Base-by-base conservation (phyloP, 306 rosid species). In the Vigna angularis region DNA sequence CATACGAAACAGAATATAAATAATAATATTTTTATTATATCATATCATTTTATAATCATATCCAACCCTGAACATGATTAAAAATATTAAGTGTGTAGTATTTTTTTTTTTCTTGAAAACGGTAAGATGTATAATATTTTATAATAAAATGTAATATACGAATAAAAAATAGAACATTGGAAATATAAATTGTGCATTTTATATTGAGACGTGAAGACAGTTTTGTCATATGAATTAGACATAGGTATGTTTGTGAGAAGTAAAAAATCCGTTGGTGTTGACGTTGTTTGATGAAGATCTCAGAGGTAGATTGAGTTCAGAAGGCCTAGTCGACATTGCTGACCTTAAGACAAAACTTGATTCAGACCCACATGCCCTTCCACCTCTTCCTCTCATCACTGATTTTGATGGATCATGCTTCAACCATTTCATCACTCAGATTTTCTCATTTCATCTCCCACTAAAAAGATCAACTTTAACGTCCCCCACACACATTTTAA, bases 261-360 rank as follows among this genome's bases (percentile, higher is more conserved):
- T 6, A 34, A 65, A 40, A 40, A 65, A 17, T 36, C 4, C 30
- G 38, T 40, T 42, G 34, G 9, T 66, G 40, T n/a, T 64, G 70
- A 36, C 3, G 36, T 10, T 44, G 53, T 20, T 44, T 6, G 11
- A 5, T 0, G 12, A 40, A 12, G n/a, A 18, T 66, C 71, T 0
- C 9, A 38, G 5, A 6, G 0, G 32, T 3, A 42, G 55, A 20
- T 66, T 40, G 11, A 40, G 3, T n/a, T 66, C 28, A 40, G 22
- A 22, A 22, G 38, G 34, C 36, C 3, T 7, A 67, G 55, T 14
- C 24, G 42, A 22, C 56, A 68, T 68, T 68, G 57, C 12, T 69
- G 74, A 48, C 74, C 58, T 67, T 47, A 9, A 47, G 73, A 68
- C 73, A 68, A 68, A 40, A 66, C 6, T 5, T 44, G 22, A 14